Conservation (phyloP, 148 eudicot species). For the Camellia granthamiana region DNA sequence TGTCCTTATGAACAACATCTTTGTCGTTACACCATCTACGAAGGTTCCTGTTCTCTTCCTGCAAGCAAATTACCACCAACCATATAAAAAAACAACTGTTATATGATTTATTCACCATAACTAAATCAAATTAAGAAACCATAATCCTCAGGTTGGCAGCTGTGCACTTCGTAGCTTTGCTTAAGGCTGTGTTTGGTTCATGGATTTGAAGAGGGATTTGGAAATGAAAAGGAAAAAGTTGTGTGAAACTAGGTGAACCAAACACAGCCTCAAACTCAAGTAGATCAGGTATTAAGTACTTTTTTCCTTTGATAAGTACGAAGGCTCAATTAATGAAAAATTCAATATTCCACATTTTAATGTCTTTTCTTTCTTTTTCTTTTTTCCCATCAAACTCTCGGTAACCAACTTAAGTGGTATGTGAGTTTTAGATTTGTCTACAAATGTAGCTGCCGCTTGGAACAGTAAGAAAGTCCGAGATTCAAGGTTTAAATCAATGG, state of each 20-base stretch:
- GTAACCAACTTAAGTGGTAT: background rate
- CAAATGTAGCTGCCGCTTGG: too few relatives aligned
- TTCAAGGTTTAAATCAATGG: too few relatives aligned
- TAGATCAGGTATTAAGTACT: too few relatives aligned
- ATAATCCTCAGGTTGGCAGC: background rate
- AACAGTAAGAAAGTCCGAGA: too few relatives aligned
- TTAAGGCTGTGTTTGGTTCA: too few relatives aligned
- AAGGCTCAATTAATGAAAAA: background rate
- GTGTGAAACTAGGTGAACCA: too few relatives aligned
- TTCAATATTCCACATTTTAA: background rate
- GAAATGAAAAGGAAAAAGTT: too few relatives aligned
- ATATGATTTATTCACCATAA: background rate
- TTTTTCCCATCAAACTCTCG: background rate
- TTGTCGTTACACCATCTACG: conserved; percentile 33
- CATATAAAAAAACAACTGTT: background rate
- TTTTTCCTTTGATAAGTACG: background rate
- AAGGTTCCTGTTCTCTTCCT: conserved; percentile 60
- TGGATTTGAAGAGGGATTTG: too few relatives aligned
- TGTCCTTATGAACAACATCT: conserved; percentile 24
- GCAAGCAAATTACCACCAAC: conserved; percentile 28
- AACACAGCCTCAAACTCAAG: too few relatives aligned
- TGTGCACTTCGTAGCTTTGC: background rate
- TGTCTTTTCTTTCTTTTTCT: background rate
- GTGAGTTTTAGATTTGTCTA: background rate
- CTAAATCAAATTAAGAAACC: background rate